Conservation (phyloP, 306 rosid species). For the Pterocarpus santalinus region DNA sequence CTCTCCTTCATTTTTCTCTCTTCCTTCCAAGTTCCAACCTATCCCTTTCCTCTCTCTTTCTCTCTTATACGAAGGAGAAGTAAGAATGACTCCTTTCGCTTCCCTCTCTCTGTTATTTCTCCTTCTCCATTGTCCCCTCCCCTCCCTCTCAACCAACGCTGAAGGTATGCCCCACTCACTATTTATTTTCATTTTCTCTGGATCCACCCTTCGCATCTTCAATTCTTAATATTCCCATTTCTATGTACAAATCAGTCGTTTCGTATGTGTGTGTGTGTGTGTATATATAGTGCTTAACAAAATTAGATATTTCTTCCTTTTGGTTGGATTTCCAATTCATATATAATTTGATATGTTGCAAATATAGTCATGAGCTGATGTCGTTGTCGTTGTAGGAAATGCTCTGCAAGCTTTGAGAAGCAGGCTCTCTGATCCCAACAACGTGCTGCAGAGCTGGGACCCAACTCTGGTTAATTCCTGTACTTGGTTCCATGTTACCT, state of each 20-base stretch:
- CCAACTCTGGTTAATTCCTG: conserved; percentile 98
- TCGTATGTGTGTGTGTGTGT: too few species aligned
- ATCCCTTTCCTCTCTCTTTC: too few species aligned
- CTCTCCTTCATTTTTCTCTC: too few species aligned
- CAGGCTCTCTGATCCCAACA: conserved; percentile 76
- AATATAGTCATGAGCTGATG: not conserved
- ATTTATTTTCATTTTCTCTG: too few species aligned
- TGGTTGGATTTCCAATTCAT: too few species aligned
- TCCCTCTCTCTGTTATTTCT: conserved; percentile 43
- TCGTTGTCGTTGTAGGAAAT: conserved; percentile 64
- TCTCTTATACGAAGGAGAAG: not conserved
- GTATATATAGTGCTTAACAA: too few species aligned
- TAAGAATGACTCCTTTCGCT: conserved; percentile 49
- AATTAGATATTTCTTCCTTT: too few species aligned
- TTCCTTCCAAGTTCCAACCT: too few species aligned
- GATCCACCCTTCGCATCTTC: too few species aligned
- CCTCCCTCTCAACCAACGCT: conserved; percentile 50
- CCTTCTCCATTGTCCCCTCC: conserved; percentile 47
- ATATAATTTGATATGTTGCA: too few species aligned
- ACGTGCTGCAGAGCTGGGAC: conserved; percentile 97
- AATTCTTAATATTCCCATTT: not conserved
- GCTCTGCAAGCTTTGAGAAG: conserved; percentile 84
- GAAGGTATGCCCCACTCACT: conserved; percentile 48
- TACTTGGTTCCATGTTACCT: conserved; percentile 97
- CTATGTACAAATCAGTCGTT: not conserved